A percentile compares a stretch with the other conserved stretches of the same genome.
Conservation (phyloP, 2,329 filamentous ascomycete genomes). For the Cordyceps pruinosa region DNA sequence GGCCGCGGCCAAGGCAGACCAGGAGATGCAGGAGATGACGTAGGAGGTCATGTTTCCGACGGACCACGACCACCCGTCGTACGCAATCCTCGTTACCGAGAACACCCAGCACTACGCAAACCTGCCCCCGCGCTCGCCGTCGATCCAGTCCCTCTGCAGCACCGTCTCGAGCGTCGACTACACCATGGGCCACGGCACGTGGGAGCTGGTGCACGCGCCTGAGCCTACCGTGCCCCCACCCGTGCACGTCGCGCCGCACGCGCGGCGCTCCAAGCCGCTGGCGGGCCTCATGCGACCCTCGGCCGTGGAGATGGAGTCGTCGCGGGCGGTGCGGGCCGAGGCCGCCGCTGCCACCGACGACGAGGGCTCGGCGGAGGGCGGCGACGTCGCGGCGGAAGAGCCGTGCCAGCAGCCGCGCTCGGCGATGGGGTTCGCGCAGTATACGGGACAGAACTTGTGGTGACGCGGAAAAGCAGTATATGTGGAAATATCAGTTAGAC, state of each 20-base stretch:
- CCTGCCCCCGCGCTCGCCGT: neutral
- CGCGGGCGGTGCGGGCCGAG: neutral
- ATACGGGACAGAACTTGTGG: conserved; percentile 1
- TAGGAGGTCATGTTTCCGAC: conserved; percentile 35
- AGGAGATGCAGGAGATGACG: conserved; percentile 41
- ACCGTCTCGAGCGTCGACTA: conserved; percentile 5
- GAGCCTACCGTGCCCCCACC: neutral
- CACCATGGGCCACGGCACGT: conserved; percentile 11
- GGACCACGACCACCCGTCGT: conserved; percentile 25
- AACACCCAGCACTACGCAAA: conserved; percentile 18
- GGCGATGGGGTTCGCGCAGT: neutral
- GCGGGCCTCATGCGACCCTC: neutral
- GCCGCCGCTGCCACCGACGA: too few relatives aligned
- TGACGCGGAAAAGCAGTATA: neutral
- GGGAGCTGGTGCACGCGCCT: conserved; percentile 16
- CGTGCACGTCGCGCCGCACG: neutral
- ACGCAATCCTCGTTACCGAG: conserved; percentile 26
- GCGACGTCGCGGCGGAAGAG: neutral
- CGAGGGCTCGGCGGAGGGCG: neutral
- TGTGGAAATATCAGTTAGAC: conserved; percentile 18
- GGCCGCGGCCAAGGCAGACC: conserved; percentile 26
- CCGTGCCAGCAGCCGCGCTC: conserved; percentile 3
- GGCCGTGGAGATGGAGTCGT: neutral
- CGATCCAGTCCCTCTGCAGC: conserved; percentile 4
- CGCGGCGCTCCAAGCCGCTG: conserved; percentile 3